Conservation (phyloP, 148 eudicot genomes). For the Arctostaphylos glauca region DNA sequence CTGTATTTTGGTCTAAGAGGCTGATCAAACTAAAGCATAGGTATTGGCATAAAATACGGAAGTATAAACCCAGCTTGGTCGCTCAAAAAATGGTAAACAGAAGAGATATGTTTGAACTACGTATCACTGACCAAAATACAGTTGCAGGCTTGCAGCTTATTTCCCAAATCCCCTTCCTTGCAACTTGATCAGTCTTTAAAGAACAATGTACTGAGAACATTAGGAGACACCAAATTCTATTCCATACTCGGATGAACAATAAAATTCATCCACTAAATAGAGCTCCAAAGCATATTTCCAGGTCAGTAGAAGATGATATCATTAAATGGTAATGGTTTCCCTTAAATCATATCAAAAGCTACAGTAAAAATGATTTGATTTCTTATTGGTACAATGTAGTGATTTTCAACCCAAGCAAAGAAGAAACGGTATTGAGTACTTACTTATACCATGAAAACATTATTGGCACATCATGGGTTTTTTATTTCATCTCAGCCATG, state of each 20-base stretch:
- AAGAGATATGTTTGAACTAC: neutral
- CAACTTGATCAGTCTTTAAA: neutral
- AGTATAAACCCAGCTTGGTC: neutral
- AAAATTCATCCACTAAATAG: neutral
- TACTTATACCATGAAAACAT: slow-evolving; percentile 28
- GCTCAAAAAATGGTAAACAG: neutral
- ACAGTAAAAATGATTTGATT: neutral
- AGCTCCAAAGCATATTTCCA: neutral
- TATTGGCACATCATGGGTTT: slow-evolving; percentile 7
- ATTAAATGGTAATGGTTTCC: neutral
- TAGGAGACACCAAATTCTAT: neutral
- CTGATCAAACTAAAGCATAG: neutral
- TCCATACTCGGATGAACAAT: neutral
- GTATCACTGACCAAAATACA: slow-evolving; percentile 3
- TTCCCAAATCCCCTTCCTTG: neutral
- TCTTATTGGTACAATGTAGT: neutral
- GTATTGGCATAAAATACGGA: neutral
- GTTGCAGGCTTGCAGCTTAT: neutral
- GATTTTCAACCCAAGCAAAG: neutral
- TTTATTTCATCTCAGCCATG: slow-evolving; percentile 83
- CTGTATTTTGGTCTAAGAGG: neutral
- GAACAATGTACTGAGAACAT: slow-evolving; percentile 3
- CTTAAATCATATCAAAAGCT: neutral
- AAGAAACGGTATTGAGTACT: neutral
- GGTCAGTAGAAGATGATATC: neutral